phyloP scores from a whole-genome alignment of 1,139 yeast species.

The Lodderomyces parapsilosis region DNA sequence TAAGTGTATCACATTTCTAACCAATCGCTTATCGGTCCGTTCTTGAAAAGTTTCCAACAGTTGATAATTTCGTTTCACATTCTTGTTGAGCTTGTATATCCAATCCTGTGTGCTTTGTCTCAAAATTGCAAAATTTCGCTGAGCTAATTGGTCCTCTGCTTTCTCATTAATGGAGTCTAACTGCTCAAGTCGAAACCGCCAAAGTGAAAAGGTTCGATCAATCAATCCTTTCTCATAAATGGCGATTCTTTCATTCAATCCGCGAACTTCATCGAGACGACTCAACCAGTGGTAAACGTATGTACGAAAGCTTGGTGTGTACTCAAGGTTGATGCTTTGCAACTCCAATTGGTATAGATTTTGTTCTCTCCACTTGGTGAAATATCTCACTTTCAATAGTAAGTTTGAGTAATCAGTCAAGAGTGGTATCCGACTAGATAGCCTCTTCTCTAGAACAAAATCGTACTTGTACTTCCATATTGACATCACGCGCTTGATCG shows the following conservation, averaged over 20 bases:
- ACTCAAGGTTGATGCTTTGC: neutral
- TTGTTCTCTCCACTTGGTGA: neutral
- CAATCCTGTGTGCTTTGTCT: conserved; percentile 32
- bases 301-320: neutral
- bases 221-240: neutral
- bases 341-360: neutral
- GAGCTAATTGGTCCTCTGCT: conserved; percentile 30
- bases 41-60: conserved; percentile 34
- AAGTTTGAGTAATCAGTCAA: neutral
- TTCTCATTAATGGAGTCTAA: conserved; percentile 20
- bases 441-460: neutral
- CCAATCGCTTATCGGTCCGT: conserved; percentile 30
- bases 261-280: neutral
- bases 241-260: neutral
- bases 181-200: neutral
- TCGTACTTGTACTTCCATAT: conserved; percentile 2
- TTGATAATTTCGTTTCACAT: conserved; percentile 33
- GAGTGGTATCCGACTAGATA: neutral
- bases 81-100: conserved; percentile 39
- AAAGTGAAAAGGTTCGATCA: neutral
- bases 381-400: neutral
- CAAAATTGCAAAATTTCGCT: conserved; percentile 25
- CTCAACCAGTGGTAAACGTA: neutral
- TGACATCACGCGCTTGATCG: neutral
- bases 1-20: conserved; percentile 34